Percentiles rank a stretch among this genome's conserved stretches.
Conservation (phyloP, 305 asterid species). For the Galium porrigens region DNA sequence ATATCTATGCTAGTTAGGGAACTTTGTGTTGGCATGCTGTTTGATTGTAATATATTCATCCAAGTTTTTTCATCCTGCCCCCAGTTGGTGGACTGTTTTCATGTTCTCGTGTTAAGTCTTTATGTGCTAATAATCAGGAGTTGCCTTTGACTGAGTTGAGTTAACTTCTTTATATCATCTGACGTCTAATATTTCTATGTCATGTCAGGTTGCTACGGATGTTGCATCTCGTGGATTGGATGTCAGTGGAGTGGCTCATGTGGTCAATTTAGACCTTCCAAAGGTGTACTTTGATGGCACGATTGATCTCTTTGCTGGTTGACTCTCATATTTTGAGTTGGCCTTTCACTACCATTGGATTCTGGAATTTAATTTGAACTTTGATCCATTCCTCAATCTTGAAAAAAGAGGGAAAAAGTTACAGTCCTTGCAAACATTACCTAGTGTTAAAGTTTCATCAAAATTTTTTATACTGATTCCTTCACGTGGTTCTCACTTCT, state of each 20-base stretch:
- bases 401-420: not conserved
- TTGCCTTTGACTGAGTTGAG: not conserved
- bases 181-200: slow-evolving; percentile 7
- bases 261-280: slow-evolving; percentile 77
- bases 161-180: not conserved
- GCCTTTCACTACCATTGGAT: not conserved
- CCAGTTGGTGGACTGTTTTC: not conserved
- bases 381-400: not conserved
- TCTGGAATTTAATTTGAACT: slow-evolving; percentile 3
- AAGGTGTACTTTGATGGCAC: slow-evolving; percentile 49
- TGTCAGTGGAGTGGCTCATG: slow-evolving; percentile 83
- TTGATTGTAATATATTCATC: not conserved
- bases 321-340: slow-evolving; percentile 11
- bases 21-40: not conserved
- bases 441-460: not conserved
- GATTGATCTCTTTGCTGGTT: slow-evolving; percentile 13
- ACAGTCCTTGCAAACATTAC: too few species aligned
- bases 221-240: slow-evolving; percentile 91
- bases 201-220: slow-evolving; percentile 78
- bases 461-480: not conserved
- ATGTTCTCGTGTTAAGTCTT: not conserved
- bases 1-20: not conserved
- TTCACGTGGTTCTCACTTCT: not conserved
- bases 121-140: not conserved
- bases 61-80: not conserved